Conservation (phyloP, 495 filamentous ascomycete species). For the Corynascus novoguineensis region DNA sequence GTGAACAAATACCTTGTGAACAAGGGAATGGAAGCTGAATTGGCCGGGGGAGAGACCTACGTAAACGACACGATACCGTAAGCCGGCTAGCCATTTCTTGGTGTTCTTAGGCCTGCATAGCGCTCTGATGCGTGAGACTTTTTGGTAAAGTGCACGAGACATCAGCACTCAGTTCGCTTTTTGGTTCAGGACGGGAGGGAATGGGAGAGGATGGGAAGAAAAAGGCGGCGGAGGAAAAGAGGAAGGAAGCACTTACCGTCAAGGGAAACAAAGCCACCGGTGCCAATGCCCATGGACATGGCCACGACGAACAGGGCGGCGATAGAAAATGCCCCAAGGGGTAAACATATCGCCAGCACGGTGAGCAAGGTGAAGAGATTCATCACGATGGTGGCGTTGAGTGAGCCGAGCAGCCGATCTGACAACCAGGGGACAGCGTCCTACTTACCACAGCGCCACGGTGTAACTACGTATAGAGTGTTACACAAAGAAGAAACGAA, state of each 20-base stretch:
- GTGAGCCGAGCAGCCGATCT: conserved; percentile 21
- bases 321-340: conserved; percentile 18
- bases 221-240: neutral
- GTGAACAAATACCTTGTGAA: neutral
- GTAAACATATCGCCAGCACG: conserved; percentile 24
- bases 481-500: neutral
- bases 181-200: too few species aligned
- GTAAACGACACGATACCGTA: conserved; percentile 27
- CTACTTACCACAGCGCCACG: conserved; percentile 28
- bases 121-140: conserved; percentile 28
- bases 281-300: conserved; percentile 27
- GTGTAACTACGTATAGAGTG: neutral
- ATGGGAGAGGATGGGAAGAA: too few species aligned
- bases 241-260: conserved; percentile 18
- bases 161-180: too few species aligned
- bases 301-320: conserved; percentile 22
- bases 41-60: conserved; percentile 12
- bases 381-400: conserved; percentile 28
- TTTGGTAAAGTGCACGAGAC: too few species aligned
- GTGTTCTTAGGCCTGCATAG: conserved; percentile 20
- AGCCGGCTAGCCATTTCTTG: conserved; percentile 27
- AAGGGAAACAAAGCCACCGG: conserved; percentile 28
- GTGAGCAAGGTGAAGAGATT: conserved; percentile 24
- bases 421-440: conserved; percentile 26
- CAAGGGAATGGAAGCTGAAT: neutral